Evolutionary conservation across 805 yeast species (phyloP).

Genomic region (Maudiozyma saulgeensis): DNA sequence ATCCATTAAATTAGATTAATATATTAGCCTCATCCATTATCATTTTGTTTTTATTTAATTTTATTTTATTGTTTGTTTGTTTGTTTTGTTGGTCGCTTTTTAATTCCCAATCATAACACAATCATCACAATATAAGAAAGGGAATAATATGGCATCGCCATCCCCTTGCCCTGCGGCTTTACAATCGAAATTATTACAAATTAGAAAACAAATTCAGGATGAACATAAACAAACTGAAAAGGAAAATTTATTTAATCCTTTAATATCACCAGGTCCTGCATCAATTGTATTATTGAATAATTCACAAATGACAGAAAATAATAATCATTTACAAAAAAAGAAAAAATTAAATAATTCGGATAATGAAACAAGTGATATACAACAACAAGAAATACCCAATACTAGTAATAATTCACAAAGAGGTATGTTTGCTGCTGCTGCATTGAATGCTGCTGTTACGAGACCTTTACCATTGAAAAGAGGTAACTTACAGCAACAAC

Average conservation of each 20-base stretch:
- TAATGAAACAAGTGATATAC: background rate
- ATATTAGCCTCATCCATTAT: too few species aligned
- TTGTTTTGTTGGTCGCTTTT: background rate
- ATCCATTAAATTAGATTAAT: too few species aligned
- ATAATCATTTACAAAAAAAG: background rate
- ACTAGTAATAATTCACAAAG: constrained; percentile 1
- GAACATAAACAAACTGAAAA: constrained; percentile 3
- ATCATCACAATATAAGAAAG: background rate
- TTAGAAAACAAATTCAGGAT: constrained; percentile 9
- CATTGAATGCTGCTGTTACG: constrained; percentile 73
- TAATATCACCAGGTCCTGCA: constrained; percentile 41
- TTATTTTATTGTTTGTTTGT: background rate
- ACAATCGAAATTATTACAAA: constrained; percentile 5
- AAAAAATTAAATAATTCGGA: too few species aligned
- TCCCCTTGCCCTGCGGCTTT: background rate
- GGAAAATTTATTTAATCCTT: constrained; percentile 13
- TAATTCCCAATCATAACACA: background rate
- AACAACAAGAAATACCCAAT: background rate
- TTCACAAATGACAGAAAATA: background rate
- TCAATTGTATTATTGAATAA: constrained; percentile 30
- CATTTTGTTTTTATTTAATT: too few species aligned
- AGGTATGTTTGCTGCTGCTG: constrained; percentile 62
- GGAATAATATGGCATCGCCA: background rate
- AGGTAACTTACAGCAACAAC: background rate
- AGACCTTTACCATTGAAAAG: constrained; percentile 49